A percentile compares a stretch with the other conserved stretches of the same genome.
Evolutionary conservation across 2,329 filamentous ascomycete species (phyloP).

Genomic region (Rhytidhysteron rufulum): DNA sequence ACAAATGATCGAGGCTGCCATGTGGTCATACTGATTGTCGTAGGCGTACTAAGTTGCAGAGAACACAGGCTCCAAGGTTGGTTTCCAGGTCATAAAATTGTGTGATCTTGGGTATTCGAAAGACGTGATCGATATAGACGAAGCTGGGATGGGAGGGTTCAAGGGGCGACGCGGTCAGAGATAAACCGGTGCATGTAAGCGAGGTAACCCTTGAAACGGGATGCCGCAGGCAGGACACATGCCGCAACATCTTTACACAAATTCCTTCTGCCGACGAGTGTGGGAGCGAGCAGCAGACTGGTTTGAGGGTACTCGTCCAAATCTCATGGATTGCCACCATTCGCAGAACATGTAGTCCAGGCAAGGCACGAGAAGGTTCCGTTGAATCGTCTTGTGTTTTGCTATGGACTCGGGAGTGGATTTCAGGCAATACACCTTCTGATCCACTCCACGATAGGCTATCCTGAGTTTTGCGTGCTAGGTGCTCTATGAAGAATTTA

Average conservation of each 20-base stretch:
- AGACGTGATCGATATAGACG: too few species aligned
- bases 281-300: not conserved
- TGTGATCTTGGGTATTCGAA: too few species aligned
- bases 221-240: conserved; percentile 8
- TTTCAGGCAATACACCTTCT: conserved; percentile 74
- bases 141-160: too few species aligned
- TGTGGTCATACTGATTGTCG: too few species aligned
- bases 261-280: conserved; percentile 13
- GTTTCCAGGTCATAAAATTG: too few species aligned
- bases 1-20: too few species aligned
- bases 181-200: too few species aligned
- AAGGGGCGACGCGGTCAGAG: too few species aligned
- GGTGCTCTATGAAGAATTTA: conserved; percentile 66
- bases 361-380: conserved; percentile 39
- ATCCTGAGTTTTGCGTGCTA: conserved; percentile 46
- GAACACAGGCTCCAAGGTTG: too few species aligned
- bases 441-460: conserved; percentile 36
- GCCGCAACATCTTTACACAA: conserved; percentile 9
- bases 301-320: conserved; percentile 14
- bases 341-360: conserved; percentile 25
- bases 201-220: too few species aligned
- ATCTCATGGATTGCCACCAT: conserved; percentile 20
- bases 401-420: conserved; percentile 68
- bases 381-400: conserved; percentile 52
- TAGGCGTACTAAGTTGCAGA: too few species aligned